phyloP scores from a whole-genome alignment of 352 stramenopile genomes.

The Thalassiosira sp. region DNA sequence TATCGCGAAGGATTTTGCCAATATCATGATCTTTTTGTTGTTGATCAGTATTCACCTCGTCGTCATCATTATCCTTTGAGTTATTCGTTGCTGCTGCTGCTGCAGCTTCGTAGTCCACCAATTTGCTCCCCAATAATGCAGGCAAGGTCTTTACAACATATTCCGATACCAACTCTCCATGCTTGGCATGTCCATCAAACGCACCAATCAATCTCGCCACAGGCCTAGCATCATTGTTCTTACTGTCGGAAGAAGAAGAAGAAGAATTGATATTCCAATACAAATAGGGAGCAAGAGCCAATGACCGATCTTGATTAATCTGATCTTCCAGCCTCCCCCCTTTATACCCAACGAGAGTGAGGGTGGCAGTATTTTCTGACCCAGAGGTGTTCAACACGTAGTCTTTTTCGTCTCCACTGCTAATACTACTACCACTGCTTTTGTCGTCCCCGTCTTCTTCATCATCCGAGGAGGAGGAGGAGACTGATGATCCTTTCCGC shows the following conservation, averaged over 20 bases:
- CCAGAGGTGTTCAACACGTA: constrained; percentile 50
- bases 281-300: constrained; percentile 68
- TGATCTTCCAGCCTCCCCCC: constrained; percentile 59
- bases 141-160: constrained; percentile 63
- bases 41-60: too few species aligned
- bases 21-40: constrained; percentile 47
- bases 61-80: constrained; percentile 10
- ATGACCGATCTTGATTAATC: constrained; percentile 80
- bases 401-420: constrained; percentile 3
- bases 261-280: constrained; percentile 43
- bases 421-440: too few species aligned
- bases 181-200: constrained; percentile 76
- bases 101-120: constrained; percentile 39
- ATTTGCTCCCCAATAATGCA: constrained; percentile 56
- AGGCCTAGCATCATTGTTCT: constrained; percentile 17
- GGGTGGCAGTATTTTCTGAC: constrained; percentile 58
- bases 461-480: too few species aligned
- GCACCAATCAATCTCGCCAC: constrained; percentile 64
- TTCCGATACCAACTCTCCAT: constrained; percentile 68
- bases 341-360: constrained; percentile 80
- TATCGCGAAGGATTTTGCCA: constrained; percentile 44
- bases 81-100: too few species aligned
- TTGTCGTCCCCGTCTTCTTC: too few species aligned
- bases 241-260: constrained; percentile 9
- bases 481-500: constrained; percentile 22